Percentiles rank a stretch among this genome's conserved stretches.
Evolutionary conservation across 306 rosid genomes (phyloP).

Genomic region (Pterocarpus macrocarpus): DNA sequence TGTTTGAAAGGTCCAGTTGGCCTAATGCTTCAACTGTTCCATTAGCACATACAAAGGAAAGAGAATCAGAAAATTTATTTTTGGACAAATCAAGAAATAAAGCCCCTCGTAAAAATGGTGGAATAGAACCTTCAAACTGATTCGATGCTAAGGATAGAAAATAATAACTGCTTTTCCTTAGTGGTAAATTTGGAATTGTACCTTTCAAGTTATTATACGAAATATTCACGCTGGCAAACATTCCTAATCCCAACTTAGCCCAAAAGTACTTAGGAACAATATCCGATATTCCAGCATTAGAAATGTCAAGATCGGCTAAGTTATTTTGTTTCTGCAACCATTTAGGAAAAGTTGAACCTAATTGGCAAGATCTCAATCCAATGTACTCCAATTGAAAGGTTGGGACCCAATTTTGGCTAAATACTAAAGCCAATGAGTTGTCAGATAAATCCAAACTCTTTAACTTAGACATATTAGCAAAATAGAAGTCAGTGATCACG

Average conservation of each 20-base stretch:
- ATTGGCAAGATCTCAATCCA: background rate
- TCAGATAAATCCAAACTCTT: background rate
- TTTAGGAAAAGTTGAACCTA: conserved; percentile 37
- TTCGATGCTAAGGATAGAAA: background rate
- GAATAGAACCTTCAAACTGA: conserved; percentile 42
- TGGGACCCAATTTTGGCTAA: conserved; percentile 20
- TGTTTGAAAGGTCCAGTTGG: conserved; percentile 18
- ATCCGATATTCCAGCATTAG: conserved; percentile 16
- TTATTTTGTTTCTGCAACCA: conserved; percentile 21
- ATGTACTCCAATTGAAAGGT: conserved; percentile 2
- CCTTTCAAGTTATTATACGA: conserved; percentile 40
- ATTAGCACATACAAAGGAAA: background rate
- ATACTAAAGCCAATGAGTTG: background rate
- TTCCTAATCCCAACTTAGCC: background rate
- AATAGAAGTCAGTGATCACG: background rate
- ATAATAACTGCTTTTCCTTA: background rate
- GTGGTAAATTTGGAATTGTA: conserved; percentile 20
- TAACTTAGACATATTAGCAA: conserved; percentile 3
- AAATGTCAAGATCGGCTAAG: background rate
- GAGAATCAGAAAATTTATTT: conserved; percentile 29
- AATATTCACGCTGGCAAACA: background rate
- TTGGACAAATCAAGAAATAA: background rate
- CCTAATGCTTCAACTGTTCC: background rate
- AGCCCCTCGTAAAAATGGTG: background rate
- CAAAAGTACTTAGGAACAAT: conserved; percentile 38